phyloP scores from a whole-genome alignment of 2,329 filamentous ascomycete species.

The Paracamarosporium sp. region DNA sequence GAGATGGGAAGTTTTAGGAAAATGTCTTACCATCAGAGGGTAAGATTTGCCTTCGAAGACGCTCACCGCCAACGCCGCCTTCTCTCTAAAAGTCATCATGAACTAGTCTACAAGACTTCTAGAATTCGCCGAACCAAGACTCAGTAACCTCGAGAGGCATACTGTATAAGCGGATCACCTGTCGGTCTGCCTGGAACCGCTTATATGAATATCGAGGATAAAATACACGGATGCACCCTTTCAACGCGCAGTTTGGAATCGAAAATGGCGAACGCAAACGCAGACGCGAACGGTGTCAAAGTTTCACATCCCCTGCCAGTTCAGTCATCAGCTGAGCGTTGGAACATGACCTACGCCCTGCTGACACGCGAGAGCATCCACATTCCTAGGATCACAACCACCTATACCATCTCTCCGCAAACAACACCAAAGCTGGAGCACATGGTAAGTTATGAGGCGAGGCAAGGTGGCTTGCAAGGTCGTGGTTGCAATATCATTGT shows the following conservation, averaged over 20 bases:
- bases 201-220: background rate
- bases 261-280: no score
- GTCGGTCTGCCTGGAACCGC: no score
- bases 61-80: background rate
- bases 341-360: slow-evolving; percentile 1
- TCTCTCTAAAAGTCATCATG: no score
- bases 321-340: slow-evolving; percentile 2
- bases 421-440: background rate
- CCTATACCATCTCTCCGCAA: background rate
- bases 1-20: background rate
- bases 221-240: background rate
- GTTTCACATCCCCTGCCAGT: background rate
- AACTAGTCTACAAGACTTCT: no score
- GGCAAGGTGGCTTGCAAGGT: background rate
- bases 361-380: background rate
- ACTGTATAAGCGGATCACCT: background rate
- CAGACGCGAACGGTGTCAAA: background rate
- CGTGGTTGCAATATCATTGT: background rate
- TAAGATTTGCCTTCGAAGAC: background rate
- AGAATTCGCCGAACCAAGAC: no score
- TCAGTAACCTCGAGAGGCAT: no score
- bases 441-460: background rate
- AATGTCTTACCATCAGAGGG: background rate
- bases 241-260: background rate
- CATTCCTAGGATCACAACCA: background rate